Base-by-base conservation (phyloP, 768 basidiomycete genomes). In the Leucogyrophana mollusca region DNA sequence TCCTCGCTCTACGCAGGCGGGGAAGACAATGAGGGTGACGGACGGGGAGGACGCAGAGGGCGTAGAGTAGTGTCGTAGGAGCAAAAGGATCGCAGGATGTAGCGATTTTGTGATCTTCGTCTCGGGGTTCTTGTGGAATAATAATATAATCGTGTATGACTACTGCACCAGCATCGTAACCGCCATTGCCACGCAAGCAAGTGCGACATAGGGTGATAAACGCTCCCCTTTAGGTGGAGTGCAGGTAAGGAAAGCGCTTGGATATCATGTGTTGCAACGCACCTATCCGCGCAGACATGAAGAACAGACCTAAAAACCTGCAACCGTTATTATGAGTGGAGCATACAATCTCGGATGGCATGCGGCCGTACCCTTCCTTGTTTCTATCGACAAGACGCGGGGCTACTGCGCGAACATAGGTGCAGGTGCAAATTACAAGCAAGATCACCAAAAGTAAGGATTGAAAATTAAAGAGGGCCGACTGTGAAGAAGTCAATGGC, bases 401-500 rank as follows among this genome's bases (percentile, higher is more conserved):
- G 3, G 90, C 85, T 13, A 94, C 85, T 0, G 90, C 85, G 36
- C 96, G 84, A 11, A 94, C 79, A 67, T 98, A 99, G 3, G 95
- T 94, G 73, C 91, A 97, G 47, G 96, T 98, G 73, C 96, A 99
- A 49, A 97, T 93, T 65, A 90, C 76, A 40, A 99, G 78, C 8
- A 98, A 79, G 53, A 97, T 85, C 64, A 95, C 93, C 59, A 95
- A 83, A 16, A 99, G 78, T 16, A 99, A 78, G 0, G 94, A 93
- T 67, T 95, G 87, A 63, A 99, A 99, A 71, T 97, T 95, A 83
- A 98, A 97, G 18, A 99, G 78, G 2, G 96, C 96, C 22, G 95
- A 94, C 86, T 88, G 61, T 36, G n/a, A 24, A 33, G 4, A 11
- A 45, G 60, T 8, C 52, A 49, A 16, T 25, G 9, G 2, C 11